These are phyloP conservation scores for Exsudoporus floridanus DNA, from an alignment of 1,284 basidiomycete species.

Conservation along the genomic window DNA sequence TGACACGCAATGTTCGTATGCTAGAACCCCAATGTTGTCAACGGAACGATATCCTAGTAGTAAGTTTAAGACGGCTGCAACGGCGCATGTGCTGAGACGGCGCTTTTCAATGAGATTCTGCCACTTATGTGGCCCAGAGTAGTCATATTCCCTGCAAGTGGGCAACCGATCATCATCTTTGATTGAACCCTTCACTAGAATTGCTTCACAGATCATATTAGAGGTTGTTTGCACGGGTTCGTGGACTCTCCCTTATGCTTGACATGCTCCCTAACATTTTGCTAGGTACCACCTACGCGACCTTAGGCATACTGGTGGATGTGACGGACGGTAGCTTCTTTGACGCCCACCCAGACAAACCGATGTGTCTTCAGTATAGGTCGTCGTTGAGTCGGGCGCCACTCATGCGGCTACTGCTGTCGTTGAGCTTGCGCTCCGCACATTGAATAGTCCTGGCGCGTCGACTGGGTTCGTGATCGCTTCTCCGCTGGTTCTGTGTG, in stretches of 20 bases:
- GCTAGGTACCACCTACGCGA: no score
- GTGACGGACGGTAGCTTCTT: no score
- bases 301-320: no score
- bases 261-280: no score
- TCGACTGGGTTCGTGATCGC: no score
- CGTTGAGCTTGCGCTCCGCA: no score
- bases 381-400: no score
- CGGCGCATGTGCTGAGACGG: neutral
- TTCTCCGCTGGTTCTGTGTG: no score
- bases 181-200: neutral
- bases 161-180: neutral
- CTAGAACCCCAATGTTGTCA: neutral
- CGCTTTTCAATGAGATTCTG: slow-evolving; percentile 2
- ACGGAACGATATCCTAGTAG: neutral
- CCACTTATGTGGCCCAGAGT: neutral
- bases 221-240: neutral
- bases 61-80: neutral
- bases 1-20: neutral
- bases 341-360: no score
- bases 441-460: no score
- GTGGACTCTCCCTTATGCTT: neutral
- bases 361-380: no score
- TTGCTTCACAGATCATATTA: neutral
- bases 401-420: no score
- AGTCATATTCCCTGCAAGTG: neutral